phyloP scores from a whole-genome alignment of 805 yeast genomes.

The Spathaspora passalidarum region DNA sequence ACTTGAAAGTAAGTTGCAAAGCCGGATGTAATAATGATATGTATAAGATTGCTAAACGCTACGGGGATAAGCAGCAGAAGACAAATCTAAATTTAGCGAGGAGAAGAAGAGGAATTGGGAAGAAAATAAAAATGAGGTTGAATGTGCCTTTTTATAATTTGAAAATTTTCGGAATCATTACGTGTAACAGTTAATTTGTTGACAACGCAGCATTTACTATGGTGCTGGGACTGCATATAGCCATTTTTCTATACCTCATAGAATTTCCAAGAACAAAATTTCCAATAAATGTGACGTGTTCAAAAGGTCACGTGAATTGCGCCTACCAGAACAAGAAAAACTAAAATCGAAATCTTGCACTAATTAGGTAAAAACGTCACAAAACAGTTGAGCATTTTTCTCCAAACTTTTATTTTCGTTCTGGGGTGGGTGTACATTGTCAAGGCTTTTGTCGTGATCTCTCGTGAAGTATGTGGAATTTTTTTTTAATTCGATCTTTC shows the following conservation, averaged over 20 bases:
- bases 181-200: neutral
- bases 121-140: neutral
- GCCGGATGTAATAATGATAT: neutral
- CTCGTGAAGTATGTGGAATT: too few relatives aligned
- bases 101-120: neutral
- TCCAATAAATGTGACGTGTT: constrained; percentile 4
- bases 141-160: neutral
- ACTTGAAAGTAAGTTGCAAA: too few relatives aligned
- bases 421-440: too few relatives aligned
- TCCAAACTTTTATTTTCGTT: too few relatives aligned
- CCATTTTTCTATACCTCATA: neutral
- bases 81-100: neutral
- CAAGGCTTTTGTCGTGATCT: too few relatives aligned
- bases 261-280: constrained; percentile 2
- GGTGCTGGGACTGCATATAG: constrained; percentile 5
- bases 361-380: neutral
- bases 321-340: neutral
- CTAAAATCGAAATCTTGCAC: neutral
- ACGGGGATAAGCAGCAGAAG: neutral
- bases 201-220: constrained; percentile 1
- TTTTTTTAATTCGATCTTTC: too few relatives aligned
- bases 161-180: neutral
- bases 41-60: neutral
- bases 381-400: neutral
- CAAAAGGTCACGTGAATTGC: constrained; percentile 3